phyloP scores from a whole-genome alignment of 2,329 filamentous ascomycete species.

The Diaporthe citrichinensis region DNA sequence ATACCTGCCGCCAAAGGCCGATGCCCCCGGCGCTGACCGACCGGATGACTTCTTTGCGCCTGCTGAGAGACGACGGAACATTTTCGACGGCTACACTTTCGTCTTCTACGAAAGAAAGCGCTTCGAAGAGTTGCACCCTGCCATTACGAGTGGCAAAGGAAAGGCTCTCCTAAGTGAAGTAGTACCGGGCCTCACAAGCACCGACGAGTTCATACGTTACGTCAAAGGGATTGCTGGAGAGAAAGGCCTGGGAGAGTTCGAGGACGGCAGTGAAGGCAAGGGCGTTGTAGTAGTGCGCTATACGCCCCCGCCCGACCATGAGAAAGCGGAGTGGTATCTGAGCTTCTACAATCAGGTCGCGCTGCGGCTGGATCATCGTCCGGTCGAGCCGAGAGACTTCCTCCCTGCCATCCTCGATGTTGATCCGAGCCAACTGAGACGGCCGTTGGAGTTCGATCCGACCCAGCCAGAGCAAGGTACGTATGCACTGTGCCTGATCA shows the following conservation, averaged over 20 bases:
- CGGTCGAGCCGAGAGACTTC: constrained; percentile 92
- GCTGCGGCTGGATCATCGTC: constrained; percentile 80
- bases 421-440: constrained; percentile 80
- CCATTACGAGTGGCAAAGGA: constrained; percentile 84
- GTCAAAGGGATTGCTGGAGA: constrained; percentile 82
- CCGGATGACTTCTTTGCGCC: constrained; percentile 80
- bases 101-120: constrained; percentile 86
- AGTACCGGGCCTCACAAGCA: constrained; percentile 72
- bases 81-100: constrained; percentile 92
- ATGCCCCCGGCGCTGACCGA: constrained; percentile 77
- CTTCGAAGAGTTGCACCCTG: constrained; percentile 80
- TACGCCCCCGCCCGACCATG: constrained; percentile 67
- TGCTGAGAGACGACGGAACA: constrained; percentile 71
- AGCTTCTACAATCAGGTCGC: constrained; percentile 79
- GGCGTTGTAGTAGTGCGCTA: constrained; percentile 86
- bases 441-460: constrained; percentile 71
- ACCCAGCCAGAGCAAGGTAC: constrained; percentile 47
- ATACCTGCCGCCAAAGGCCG: constrained; percentile 80
- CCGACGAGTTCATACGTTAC: constrained; percentile 83
- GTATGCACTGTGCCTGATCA: not conserved
- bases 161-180: constrained; percentile 82
- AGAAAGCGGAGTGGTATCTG: constrained; percentile 75
- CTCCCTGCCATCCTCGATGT: constrained; percentile 89
- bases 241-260: constrained; percentile 77
- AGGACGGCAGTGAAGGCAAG: constrained; percentile 73